Conservation (phyloP, 129 eudicot genomes). For the Chrysanthemum makinoi region DNA sequence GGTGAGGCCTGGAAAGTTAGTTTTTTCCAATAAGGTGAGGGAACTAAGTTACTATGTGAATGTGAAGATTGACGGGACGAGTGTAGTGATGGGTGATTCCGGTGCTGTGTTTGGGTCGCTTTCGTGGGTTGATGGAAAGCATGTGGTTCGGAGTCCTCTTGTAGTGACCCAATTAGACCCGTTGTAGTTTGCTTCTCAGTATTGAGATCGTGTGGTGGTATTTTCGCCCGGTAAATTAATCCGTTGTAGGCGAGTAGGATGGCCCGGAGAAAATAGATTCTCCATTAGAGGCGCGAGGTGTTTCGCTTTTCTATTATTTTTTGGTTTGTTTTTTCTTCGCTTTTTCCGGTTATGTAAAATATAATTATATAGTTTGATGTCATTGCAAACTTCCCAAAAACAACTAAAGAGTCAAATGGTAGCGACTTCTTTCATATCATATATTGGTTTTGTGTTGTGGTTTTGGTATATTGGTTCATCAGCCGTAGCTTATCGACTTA, state of each 20-base stretch:
- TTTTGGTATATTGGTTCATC: background rate
- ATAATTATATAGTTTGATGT: slow-evolving; percentile 25
- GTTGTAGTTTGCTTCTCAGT: slow-evolving; percentile 33
- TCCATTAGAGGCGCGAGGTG: slow-evolving; percentile 18
- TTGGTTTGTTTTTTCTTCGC: slow-evolving; percentile 16
- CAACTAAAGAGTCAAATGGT: background rate
- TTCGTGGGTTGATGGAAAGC: slow-evolving; percentile 83
- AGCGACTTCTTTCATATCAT: background rate
- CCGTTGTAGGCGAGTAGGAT: slow-evolving; percentile 24
- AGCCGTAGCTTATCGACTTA: background rate
- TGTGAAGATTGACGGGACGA: slow-evolving; percentile 45
- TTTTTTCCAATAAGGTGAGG: slow-evolving; percentile 55
- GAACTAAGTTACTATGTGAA: slow-evolving; percentile 62
- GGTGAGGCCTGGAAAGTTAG: slow-evolving; percentile 59
- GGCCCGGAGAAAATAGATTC: slow-evolving; percentile 32
- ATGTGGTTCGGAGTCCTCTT: slow-evolving; percentile 81
- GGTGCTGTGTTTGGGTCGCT: slow-evolving; percentile 79
- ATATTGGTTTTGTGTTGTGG: background rate
- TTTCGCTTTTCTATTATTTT: slow-evolving; percentile 2
- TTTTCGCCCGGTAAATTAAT: slow-evolving; percentile 27
- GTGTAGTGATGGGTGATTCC: slow-evolving; percentile 52
- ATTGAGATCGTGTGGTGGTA: slow-evolving; percentile 29
- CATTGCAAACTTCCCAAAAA: background rate
- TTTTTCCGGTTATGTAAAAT: slow-evolving; percentile 25
- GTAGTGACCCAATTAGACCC: slow-evolving; percentile 77